Evolutionary conservation across 2,329 filamentous ascomycete species (phyloP).

Genomic region (Pestalotiopsis sp.): DNA sequence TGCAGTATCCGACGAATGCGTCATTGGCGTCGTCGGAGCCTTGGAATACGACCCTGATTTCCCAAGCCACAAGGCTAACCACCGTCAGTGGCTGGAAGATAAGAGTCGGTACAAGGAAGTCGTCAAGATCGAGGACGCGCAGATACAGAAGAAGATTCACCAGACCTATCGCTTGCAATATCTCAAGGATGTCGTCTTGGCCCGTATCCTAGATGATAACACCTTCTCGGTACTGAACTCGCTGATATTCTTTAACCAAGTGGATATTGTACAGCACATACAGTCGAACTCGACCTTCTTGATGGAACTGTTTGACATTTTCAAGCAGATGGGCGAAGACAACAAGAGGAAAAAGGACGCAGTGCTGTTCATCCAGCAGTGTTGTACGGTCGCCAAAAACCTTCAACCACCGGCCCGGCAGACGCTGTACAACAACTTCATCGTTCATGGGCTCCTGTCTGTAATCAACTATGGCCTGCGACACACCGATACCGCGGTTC

Average conservation of each 20-base stretch:
- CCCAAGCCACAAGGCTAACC: constrained; percentile 95
- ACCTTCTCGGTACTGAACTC: constrained; percentile 98
- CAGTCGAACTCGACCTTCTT: constrained; percentile 79
- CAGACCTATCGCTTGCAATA: constrained; percentile 96
- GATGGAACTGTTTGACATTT: constrained; percentile 85
- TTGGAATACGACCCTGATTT: constrained; percentile 98
- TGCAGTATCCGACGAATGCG: constrained; percentile 85
- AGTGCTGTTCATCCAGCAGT: constrained; percentile 95
- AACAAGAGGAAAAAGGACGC: constrained; percentile 85
- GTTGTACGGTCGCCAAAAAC: constrained; percentile 91
- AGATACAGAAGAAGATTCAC: constrained; percentile 88
- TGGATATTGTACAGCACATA: constrained; percentile 95
- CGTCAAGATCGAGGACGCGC: constrained; percentile 82
- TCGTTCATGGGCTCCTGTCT: constrained; percentile 80
- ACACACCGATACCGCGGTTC: constrained; percentile 79
- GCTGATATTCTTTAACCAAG: constrained; percentile 98
- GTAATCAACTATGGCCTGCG: constrained; percentile 92
- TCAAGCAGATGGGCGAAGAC: constrained; percentile 66
- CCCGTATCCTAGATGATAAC: constrained; percentile 93
- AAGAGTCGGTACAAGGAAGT: constrained; percentile 95
- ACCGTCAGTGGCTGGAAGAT: constrained; percentile 88
- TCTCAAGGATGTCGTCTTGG: constrained; percentile 96
- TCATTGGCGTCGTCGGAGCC: constrained; percentile 91
- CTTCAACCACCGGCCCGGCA: constrained; percentile 82
- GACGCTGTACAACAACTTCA: constrained; percentile 86